Evolutionary conservation across 768 basidiomycete species (phyloP).

Genomic region (Kwoniella sp.): DNA sequence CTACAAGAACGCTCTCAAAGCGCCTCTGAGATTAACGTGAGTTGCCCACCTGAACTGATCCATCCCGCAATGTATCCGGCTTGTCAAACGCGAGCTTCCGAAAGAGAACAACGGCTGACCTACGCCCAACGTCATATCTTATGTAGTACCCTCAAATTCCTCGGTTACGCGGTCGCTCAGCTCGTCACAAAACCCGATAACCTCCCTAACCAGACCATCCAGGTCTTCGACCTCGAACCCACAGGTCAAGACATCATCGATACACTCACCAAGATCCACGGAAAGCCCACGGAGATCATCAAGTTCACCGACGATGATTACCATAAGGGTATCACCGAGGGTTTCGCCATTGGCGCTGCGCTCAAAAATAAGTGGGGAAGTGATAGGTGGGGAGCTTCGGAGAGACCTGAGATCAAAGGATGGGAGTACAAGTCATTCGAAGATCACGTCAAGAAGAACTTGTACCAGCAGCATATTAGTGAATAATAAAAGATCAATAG

Average conservation of each 20-base stretch:
- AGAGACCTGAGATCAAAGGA: constrained; percentile 8
- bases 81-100: no score
- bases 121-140: no score
- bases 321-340: background rate
- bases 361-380: constrained; percentile 7
- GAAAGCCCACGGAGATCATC: constrained; percentile 9
- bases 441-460: constrained; percentile 4
- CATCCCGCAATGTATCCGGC: no score
- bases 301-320: constrained; percentile 8
- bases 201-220: constrained; percentile 5
- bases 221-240: constrained; percentile 7
- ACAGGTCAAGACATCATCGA: constrained; percentile 18
- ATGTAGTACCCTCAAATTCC: constrained; percentile 5
- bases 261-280: constrained; percentile 20
- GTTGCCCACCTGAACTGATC: background rate
- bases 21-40: constrained; percentile 17
- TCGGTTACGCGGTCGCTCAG: constrained; percentile 12
- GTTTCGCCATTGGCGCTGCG: constrained; percentile 5
- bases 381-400: constrained; percentile 4
- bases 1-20: constrained; percentile 9
- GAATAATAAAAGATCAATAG: no score
- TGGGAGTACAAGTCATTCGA: constrained; percentile 7
- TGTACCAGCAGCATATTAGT: constrained; percentile 1
- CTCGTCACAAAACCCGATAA: background rate
- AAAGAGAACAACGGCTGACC: no score